Percentiles rank a stretch among this genome's conserved stretches.
Evolutionary conservation across 2,329 filamentous ascomycete genomes (phyloP).

Genomic region (Xylariaceae sp.): DNA sequence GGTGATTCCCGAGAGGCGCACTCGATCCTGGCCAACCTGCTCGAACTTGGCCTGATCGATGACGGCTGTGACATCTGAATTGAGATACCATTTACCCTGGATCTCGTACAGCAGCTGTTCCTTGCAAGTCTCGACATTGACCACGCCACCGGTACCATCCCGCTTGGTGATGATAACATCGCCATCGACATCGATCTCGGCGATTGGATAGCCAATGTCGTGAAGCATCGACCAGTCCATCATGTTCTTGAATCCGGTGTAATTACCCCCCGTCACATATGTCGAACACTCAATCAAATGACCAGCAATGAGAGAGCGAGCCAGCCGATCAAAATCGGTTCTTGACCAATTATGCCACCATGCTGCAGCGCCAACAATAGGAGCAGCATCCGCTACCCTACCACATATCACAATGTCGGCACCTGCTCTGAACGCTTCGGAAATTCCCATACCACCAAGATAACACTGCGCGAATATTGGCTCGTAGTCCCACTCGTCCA

Average conservation of each 20-base stretch:
- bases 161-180: conserved; percentile 41
- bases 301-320: conserved; percentile 17
- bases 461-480: conserved; percentile 4
- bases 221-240: conserved; percentile 23
- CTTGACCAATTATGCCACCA: conserved; percentile 1
- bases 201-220: conserved; percentile 39
- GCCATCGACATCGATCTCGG: conserved; percentile 38
- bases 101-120: conserved; percentile 36
- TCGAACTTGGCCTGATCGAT: conserved; percentile 29
- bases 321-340: conserved; percentile 5
- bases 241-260: conserved; percentile 35
- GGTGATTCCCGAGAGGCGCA: conserved; percentile 22
- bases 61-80: conserved; percentile 30
- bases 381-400: conserved; percentile 10
- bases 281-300: conserved; percentile 40
- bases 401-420: conserved; percentile 34
- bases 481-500: conserved; percentile 4
- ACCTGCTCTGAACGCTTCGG: conserved; percentile 25
- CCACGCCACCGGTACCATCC: conserved; percentile 31
- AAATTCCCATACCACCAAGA: conserved; percentile 26
- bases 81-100: conserved; percentile 30
- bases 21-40: conserved; percentile 31
- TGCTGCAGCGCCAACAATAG: conserved; percentile 1
- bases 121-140: conserved; percentile 21
- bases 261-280: conserved; percentile 43